Evolutionary conservation across 768 basidiomycete genomes (phyloP), one percentile per base, ranked within the genome.

Genomic region (Tylopilus sp.): DNA sequence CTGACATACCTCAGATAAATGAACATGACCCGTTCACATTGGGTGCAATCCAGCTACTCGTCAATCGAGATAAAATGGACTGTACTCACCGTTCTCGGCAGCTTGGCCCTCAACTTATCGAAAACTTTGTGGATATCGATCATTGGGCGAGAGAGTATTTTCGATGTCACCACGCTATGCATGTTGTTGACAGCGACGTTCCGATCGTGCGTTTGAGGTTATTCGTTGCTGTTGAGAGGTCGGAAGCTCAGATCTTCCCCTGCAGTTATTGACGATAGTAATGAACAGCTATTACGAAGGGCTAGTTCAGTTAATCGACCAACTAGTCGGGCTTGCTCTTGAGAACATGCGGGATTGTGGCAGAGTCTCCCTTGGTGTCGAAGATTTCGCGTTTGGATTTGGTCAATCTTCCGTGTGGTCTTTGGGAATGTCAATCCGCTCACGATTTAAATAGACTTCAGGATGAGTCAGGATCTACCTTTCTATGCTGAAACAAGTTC

Each of bases 201-300:
- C 33, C 61, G 4, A 42, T 56, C 11, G 67, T 70, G 53, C 42
- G 58, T 61, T 31, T 36, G 19, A 33, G 26, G 14, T n/a, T 13
- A 0, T 34, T 47, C 45, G 0, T 42, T 19, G 13, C 22, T 19
- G 14, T 29, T 19, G n/a, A 2, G 22, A 24, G 19, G 26, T 28
- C 25, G 5, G 12, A 16, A 30, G 6, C 43, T 53, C 26, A 48
- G 17, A 6, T 34, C 14, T 26, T 19, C 25, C 21, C 45, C 25
- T 40, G 22, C 31, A 71, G 69, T 34, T 69, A 13, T 46, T 69
- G 45, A 63, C 67, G 24, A 60, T 71, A 25, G 60, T 71, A 11
- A 54, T 66, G 24, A 69, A 69, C 24, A 61, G 55, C 37, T 69
- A 71, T 33, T 71, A 71, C 22, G 64, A 69, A 52, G 67, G 58